phyloP scores from a whole-genome alignment of 768 basidiomycete genomes.

The Amanita pallidorosea region DNA sequence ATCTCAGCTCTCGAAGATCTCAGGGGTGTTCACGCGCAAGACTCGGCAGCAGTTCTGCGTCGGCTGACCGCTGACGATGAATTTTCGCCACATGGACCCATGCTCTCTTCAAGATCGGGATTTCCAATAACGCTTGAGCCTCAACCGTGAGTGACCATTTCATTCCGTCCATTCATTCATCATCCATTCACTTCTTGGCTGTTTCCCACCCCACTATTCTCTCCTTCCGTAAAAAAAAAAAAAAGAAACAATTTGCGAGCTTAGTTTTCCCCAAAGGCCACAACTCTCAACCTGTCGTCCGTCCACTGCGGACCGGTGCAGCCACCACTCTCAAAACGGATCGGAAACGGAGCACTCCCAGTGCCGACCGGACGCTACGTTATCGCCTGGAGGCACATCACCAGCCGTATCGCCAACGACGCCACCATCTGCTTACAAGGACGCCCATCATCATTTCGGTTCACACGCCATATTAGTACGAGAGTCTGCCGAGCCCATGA shows the following conservation, averaged over 20 bases:
- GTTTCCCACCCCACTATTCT: neutral
- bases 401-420: slow-evolving; percentile 42
- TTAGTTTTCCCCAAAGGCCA: slow-evolving; percentile 1
- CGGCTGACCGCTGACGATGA: slow-evolving; percentile 52
- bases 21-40: slow-evolving; percentile 37
- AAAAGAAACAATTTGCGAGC: neutral
- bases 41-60: slow-evolving; percentile 57
- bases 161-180: slow-evolving; percentile 7
- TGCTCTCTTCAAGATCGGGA: slow-evolving; percentile 10
- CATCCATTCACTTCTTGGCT: slow-evolving; percentile 10
- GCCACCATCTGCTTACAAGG: slow-evolving; percentile 33
- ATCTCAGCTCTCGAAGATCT: slow-evolving; percentile 61
- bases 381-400: slow-evolving; percentile 38
- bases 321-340: slow-evolving; percentile 19
- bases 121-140: slow-evolving; percentile 8
- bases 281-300: neutral
- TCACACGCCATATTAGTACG: slow-evolving; percentile 8
- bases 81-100: slow-evolving; percentile 7
- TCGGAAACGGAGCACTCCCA: slow-evolving; percentile 1
- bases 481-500: slow-evolving; percentile 1
- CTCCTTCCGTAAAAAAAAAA: neutral
- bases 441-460: slow-evolving; percentile 7
- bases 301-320: neutral
- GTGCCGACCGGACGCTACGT: neutral
- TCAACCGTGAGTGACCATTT: slow-evolving; percentile 4